Evolutionary conservation across 257 asterid species (phyloP), one percentile per base, ranked within the genome.

Genomic region (Rehmannia glutinosa): DNA sequence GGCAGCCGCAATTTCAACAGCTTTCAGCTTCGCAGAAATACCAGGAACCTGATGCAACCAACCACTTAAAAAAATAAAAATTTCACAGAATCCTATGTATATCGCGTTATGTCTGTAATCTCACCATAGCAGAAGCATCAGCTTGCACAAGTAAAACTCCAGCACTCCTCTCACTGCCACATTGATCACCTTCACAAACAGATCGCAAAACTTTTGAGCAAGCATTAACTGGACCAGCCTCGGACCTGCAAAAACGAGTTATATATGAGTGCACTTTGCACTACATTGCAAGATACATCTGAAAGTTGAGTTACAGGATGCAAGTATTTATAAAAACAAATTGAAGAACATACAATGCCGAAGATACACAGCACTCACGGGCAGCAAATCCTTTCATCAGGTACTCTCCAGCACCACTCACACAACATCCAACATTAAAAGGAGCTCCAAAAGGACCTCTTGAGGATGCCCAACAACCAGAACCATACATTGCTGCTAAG

Each of bases 391-490:
- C 96, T 70, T 78, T 90, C 90, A 90, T 88, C 69, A 93, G 89
- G 78, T 80, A 76, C 84, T 93, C 99, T 68, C 99, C 99, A 9
- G 97, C 90, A 58, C 99, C 99, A 82, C 89, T 93, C 49, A 81
- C 97, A 58, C 99, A 93, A 51, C 97, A 88, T 66, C 99, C 97
- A 56, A 83, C 87, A 21, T 35, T 69, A 60, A 65, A 80, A 68
- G 95, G 95, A 73, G 80, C 71, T 41, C 82, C 95, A 8, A 73
- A 74, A 54, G 85, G 77, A 47, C 80, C 83, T 79, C 52, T 79
- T 42, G 92, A 62, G 46, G 91, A 93, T 57, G 96, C 96, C 99
- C 99, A 93, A 70, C 99, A 93, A 62, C 99, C 99, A 35, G 90
- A 83, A 62, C 99, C 99, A 62, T 90, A 90, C 58, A 73, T 83